Base-by-base conservation (phyloP, 139 green algal genomes). In the Eudorina sp. region DNA sequence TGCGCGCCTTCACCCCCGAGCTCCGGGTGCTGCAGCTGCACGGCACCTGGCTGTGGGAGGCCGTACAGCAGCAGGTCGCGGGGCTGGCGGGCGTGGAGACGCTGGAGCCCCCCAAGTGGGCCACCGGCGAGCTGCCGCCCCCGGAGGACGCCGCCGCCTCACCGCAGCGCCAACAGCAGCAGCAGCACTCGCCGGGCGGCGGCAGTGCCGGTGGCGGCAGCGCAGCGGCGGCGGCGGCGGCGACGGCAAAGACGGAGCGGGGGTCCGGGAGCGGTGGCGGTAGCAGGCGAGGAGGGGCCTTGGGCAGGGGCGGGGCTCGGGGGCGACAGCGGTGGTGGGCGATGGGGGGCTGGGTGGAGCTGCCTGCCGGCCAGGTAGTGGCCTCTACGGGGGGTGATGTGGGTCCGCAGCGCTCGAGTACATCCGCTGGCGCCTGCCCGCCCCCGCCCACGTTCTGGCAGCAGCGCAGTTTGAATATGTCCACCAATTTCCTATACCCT, bases 21-120 rank as follows among this genome's bases (percentile, higher is more conserved):
- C 58, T 86, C 23, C n/a, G 16, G 60, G 8, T 73, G 80, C 43
- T 86, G 80, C 23, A n/a, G 41, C 80, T 86, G 80, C 41, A 76
- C 40, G 60, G 60, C 2, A 1, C 43, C 58, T 76, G 60, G 80
- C 80, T 86, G 58, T 86, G 80, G 80, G 29, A 16, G n/a, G 80
- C 62, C 4, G 60, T 64, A 11, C 41, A 43, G 43, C 60, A 31
- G 13, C 19, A 25, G 18, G n/a, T 74, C 31, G 78, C 78, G 5
- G 43, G 60, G 29, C 80, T 64, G 3, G 21, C 16, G 48, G 75
- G 75, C 1, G 75, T n/a, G n/a, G n/a, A n/a, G n/a, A n/a, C n/a
- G n/a, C n/a, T n/a, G n/a, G n/a, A n/a, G n/a, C n/a, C n/a, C n/a
- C n/a, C n/a, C n/a, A n/a, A n/a, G n/a, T n/a, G n/a, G n/a, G n/a